phyloP scores from a whole-genome alignment of 1,284 basidiomycete species.

The Trichosporon sp. region DNA sequence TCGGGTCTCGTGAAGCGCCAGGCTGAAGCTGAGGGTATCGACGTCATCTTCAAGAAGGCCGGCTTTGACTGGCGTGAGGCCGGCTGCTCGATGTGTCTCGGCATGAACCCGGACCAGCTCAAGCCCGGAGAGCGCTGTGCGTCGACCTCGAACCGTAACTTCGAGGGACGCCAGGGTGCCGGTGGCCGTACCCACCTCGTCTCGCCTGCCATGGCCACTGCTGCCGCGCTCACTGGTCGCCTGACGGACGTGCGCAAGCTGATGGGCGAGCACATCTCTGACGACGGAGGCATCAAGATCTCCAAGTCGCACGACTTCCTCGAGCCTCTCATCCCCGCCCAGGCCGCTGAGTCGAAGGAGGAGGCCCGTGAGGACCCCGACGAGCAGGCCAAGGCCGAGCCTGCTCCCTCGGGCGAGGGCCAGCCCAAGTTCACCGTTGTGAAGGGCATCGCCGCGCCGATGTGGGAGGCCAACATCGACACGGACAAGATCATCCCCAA shows the following conservation, averaged over 20 bases:
- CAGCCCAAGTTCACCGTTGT: constrained; percentile 72
- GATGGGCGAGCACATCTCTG: constrained; percentile 53
- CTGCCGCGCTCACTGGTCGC: constrained; percentile 82
- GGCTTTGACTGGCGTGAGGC: constrained; percentile 98
- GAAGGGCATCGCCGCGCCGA: constrained; percentile 79
- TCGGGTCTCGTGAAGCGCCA: constrained; percentile 92
- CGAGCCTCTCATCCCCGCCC: constrained; percentile 63
- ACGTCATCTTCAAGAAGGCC: constrained; percentile 83
- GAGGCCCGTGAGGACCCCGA: constrained; percentile 22
- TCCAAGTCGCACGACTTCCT: constrained; percentile 68
- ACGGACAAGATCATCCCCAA: constrained; percentile 98
- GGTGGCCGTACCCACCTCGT: constrained; percentile 89
- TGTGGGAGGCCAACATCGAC: constrained; percentile 88
- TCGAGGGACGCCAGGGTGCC: constrained; percentile 86
- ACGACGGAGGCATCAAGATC: constrained; percentile 59
- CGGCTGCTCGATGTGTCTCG: constrained; percentile 95
- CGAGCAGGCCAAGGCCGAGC: constrained; percentile 44
- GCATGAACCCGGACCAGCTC: constrained; percentile 96
- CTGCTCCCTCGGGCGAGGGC: constrained; percentile 57
- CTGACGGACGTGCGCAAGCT: constrained; percentile 84
- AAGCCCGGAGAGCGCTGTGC: constrained; percentile 86
- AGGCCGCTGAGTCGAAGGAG: constrained; percentile 55
- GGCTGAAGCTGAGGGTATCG: constrained; percentile 87
- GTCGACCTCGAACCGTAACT: constrained; percentile 94
- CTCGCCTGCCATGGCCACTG: constrained; percentile 93